Percentiles rank a stretch among this genome's conserved stretches.
These are phyloP conservation scores for Blastobotrys robertii DNA, from an alignment of 805 yeast genomes.

Conservation along the genomic window DNA sequence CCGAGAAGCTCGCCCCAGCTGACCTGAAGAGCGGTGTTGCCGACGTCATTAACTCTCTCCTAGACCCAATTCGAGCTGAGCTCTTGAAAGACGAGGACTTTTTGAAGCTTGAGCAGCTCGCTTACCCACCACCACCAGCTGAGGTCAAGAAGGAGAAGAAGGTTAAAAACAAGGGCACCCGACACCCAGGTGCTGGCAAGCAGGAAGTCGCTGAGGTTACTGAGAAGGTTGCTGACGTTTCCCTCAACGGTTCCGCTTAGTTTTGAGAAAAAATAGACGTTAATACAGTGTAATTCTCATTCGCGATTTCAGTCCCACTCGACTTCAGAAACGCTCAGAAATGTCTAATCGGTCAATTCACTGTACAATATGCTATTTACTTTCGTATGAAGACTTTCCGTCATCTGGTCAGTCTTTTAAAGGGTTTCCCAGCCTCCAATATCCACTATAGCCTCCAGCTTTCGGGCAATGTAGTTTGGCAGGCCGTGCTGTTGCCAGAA, in stretches of 20 bases:
- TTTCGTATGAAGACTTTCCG: not conserved
- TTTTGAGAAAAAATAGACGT: conserved; percentile 2
- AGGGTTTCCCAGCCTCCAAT: conserved; percentile 95
- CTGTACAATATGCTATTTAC: not conserved
- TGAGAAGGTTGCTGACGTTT: conserved; percentile 33
- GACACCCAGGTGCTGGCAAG: conserved; percentile 46
- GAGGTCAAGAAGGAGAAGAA: conserved; percentile 63
- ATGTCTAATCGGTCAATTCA: not conserved
- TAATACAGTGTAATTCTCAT: not conserved
- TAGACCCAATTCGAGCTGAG: conserved; percentile 76
- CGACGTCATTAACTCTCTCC: conserved; percentile 67
- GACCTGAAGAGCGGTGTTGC: conserved; percentile 91
- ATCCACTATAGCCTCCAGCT: conserved; percentile 68
- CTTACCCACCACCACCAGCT: conserved; percentile 69
- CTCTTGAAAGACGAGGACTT: conserved; percentile 55
- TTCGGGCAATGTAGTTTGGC: conserved; percentile 67
- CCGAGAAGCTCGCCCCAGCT: conserved; percentile 75
- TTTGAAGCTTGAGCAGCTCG: conserved; percentile 62
- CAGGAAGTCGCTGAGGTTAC: conserved; percentile 24
- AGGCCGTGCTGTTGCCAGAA: conserved; percentile 76
- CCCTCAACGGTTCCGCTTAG: conserved; percentile 19
- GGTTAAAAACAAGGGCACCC: conserved; percentile 74
- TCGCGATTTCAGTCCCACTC: not conserved
- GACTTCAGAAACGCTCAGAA: not conserved
- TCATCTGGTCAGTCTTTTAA: conserved; percentile 23